Base-by-base conservation (phyloP, 768 basidiomycete species). In the Antrodiella citrinella region DNA sequence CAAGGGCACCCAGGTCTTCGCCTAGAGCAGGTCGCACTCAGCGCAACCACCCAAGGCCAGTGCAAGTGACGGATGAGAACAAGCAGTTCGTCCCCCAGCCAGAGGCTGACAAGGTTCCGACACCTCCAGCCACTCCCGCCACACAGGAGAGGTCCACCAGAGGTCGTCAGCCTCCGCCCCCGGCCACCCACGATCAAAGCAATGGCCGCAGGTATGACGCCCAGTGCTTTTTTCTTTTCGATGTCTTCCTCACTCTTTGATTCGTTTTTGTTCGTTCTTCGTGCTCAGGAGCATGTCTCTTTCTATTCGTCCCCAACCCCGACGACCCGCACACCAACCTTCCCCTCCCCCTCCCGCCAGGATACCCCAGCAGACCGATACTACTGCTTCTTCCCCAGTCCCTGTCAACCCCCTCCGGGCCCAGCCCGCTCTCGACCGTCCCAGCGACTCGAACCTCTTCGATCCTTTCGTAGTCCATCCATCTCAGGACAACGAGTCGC, bases 321-420 rank as follows among this genome's bases (percentile, higher is more conserved):
- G 75, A 60, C 76, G 76, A 70, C 67, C 73, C 69, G 57, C 68
- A 63, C 82, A 82, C 53, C 83, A 84, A 62, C 75, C 81, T 19
- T 85, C 84, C 38, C 82, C 82, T 15, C 78, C 78, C 26, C 65
- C 74, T 40, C 60, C 67, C 44, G 51, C 65, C 40, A 50, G 54
- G 54, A 57, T 62, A 62, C 62, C 80, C 77, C 78, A 80, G 76
- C 82, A 84, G 77, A 81, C 75, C 78, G 84, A 84, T 78, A 76
- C 52, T 38, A n/a, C n/a, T n/a, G n/a, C n/a, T n/a, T n/a, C n/a
- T n/a, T n/a, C n/a, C n/a, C n/a, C n/a, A n/a, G n/a, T n/a, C n/a
- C n/a, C n/a, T n/a, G n/a, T n/a, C n/a, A n/a, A n/a, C n/a, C n/a
- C n/a, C n/a, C n/a, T n/a, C n/a, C n/a, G n/a, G n/a, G 48, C 63